Evolutionary conservation across 2,329 filamentous ascomycete species (phyloP), one percentile per base, ranked within the genome.

Genomic region (Colletotrichum tabaci): DNA sequence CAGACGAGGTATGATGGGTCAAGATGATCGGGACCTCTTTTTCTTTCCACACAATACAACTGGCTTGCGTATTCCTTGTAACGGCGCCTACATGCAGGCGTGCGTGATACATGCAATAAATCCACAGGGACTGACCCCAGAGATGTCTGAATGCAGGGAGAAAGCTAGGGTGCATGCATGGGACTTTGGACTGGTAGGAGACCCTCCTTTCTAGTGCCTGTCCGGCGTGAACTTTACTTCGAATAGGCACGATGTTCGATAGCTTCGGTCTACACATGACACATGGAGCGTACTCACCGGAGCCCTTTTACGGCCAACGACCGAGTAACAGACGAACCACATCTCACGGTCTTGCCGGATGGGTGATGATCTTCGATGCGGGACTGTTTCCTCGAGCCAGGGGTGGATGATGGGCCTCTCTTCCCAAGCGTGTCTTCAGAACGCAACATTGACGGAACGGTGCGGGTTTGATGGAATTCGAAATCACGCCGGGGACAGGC

Each of bases 241-340:
- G 68, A 63, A 68, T 70, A 61, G 62, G 55, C 44, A n/a, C 47
- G n/a, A 50, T 61, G 23, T 30, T 56, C 42, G 65, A 68, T 15
- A 47, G 38, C 52, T 44, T 15, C 65, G 9, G 38, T 62, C 40
- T n/a, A 26, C 26, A 4, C 26, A 26, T 26, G 26, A 35, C 16
- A 21, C 44, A 47, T 44, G 50, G 40, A 21, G 53, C 30, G 63
- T 12, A 13, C 12, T 35, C n/a, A 53, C 52, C 46, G 46, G 53
- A 44, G 50, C 35, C 46, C 26, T 13, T 38, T 16, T 52, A 16
- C 42, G 52, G 50, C 65, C 65, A 60, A 50, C 44, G 44, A 18
- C 65, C 68, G 46, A 63, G 4, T n/a, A 35, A 46, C n/a, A 18
- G 42, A 49, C 18, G 21, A 21, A n/a, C 30, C n/a, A 26, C n/a